These are phyloP conservation scores for Herpetomonas tarakana DNA, from an alignment of 208 protist species.

Conservation along the genomic window DNA sequence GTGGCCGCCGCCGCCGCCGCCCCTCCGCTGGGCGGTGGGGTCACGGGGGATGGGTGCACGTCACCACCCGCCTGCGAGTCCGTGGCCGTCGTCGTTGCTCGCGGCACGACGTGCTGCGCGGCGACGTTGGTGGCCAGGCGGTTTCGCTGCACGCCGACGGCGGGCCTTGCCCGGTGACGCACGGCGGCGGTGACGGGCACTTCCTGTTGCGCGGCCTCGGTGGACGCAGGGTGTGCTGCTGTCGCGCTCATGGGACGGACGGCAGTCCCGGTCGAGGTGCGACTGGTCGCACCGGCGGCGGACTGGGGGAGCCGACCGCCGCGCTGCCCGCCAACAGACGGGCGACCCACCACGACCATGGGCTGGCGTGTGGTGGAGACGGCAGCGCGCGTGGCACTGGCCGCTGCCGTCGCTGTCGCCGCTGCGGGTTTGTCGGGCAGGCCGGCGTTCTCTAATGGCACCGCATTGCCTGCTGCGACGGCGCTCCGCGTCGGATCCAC, in stretches of 20 bases:
- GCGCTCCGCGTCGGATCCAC: not conserved
- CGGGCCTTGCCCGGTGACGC: too few species aligned
- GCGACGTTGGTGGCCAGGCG: not conserved
- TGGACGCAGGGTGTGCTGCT: too few species aligned
- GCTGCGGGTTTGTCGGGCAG: too few species aligned
- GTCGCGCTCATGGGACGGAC: too few species aligned
- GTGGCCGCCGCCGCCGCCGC: not conserved
- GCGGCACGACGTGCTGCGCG: not conserved
- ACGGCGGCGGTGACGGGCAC: too few species aligned
- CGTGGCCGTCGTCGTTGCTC: not conserved
- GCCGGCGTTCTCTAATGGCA: too few species aligned
- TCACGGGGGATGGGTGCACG: not conserved
- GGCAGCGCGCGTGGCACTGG: not conserved
- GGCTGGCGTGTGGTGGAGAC: not conserved
- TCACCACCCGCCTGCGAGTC: not conserved
- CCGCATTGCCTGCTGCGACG: not conserved
- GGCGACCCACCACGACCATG: not conserved
- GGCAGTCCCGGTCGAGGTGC: too few species aligned
- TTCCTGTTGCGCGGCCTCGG: too few species aligned
- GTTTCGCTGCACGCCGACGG: not conserved
- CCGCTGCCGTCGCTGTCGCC: too few species aligned
- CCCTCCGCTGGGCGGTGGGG: not conserved
- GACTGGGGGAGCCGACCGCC: too few species aligned
- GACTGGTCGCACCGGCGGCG: too few species aligned
- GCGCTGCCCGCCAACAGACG: not conserved